Conservation (phyloP, 2,329 filamentous ascomycete species). For the Tolypocladium album region DNA sequence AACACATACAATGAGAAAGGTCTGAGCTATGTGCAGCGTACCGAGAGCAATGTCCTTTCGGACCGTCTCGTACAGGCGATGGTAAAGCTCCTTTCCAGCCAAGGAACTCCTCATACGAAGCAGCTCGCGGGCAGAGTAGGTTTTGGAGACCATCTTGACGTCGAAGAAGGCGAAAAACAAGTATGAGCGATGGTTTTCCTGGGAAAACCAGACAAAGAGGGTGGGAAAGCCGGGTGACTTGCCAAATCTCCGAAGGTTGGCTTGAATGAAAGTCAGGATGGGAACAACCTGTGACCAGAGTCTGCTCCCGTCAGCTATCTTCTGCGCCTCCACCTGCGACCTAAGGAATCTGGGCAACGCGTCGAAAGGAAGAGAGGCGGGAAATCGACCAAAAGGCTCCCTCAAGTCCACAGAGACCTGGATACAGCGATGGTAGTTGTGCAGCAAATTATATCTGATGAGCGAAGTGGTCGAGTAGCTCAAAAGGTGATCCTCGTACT, state of each 20-base stretch:
- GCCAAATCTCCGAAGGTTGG: conserved; percentile 9
- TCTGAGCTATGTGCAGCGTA: conserved; percentile 12
- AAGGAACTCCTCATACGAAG: conserved; percentile 21
- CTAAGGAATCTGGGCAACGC: conserved; percentile 13
- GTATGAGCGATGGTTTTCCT: conserved; percentile 23
- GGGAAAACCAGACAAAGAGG: conserved; percentile 26
- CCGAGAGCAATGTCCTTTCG: conserved; percentile 29
- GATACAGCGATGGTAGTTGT: conserved; percentile 17
- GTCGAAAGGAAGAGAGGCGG: conserved; percentile 6
- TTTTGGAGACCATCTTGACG: conserved; percentile 29
- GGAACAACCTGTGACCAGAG: conserved; percentile 18
- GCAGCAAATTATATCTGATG: conserved; percentile 19
- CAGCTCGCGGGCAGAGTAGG: conserved; percentile 34
- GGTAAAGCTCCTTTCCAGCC: conserved; percentile 13
- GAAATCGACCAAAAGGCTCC: conserved; percentile 15
- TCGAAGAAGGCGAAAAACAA: conserved; percentile 28
- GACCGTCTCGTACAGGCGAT: conserved; percentile 21
- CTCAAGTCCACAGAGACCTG: conserved; percentile 16
- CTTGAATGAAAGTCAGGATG: conserved; percentile 22
- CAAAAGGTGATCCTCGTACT: conserved; percentile 27
- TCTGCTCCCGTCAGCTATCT: conserved; percentile 17
- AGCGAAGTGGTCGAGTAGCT: conserved; percentile 16
- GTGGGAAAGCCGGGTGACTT: conserved; percentile 20
- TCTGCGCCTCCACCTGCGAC: conserved; percentile 15
- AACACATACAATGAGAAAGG: too few relatives aligned